phyloP scores from a whole-genome alignment of 768 basidiomycete species.

The Clitopilus passeckerianus region DNA sequence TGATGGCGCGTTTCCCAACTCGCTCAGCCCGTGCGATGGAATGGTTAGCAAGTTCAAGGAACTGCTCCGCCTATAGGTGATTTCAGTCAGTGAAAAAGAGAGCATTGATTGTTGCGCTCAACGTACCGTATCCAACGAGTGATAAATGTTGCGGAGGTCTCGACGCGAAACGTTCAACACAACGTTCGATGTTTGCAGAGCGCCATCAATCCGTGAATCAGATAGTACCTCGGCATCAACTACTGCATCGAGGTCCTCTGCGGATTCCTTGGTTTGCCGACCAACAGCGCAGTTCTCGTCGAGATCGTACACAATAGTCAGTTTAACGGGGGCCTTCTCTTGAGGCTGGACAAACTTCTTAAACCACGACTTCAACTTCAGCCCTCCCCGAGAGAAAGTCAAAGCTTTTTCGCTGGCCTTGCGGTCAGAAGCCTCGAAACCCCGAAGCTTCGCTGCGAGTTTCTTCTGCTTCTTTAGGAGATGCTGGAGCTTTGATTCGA shows the following conservation, averaged over 20 bases:
- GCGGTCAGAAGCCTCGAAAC: slow-evolving; percentile 6
- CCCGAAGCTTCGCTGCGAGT: slow-evolving; percentile 27
- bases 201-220: slow-evolving; percentile 31
- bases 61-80: slow-evolving; percentile 45
- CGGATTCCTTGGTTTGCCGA: slow-evolving; percentile 24
- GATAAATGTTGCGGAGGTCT: slow-evolving; percentile 53
- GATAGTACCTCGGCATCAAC: slow-evolving; percentile 16
- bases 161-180: slow-evolving; percentile 48
- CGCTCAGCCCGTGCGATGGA: slow-evolving; percentile 55
- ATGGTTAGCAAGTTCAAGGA: slow-evolving; percentile 47
- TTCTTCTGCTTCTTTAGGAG: slow-evolving; percentile 38
- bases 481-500: slow-evolving; percentile 35
- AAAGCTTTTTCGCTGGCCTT: background rate
- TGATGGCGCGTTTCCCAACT: slow-evolving; percentile 49
- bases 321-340: slow-evolving; percentile 13
- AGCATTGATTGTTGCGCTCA: background rate
- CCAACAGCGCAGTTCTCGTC: slow-evolving; percentile 38
- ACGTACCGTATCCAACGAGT: slow-evolving; percentile 49
- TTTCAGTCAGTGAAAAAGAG: background rate
- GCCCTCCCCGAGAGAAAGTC: background rate
- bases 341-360: slow-evolving; percentile 51
- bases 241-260: slow-evolving; percentile 1
- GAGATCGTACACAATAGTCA: slow-evolving; percentile 35
- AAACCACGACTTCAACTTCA: slow-evolving; percentile 57
- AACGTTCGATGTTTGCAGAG: slow-evolving; percentile 38